phyloP scores from a whole-genome alignment of 1,139 yeast genomes.

The Protomyces arabidopsidicola region DNA sequence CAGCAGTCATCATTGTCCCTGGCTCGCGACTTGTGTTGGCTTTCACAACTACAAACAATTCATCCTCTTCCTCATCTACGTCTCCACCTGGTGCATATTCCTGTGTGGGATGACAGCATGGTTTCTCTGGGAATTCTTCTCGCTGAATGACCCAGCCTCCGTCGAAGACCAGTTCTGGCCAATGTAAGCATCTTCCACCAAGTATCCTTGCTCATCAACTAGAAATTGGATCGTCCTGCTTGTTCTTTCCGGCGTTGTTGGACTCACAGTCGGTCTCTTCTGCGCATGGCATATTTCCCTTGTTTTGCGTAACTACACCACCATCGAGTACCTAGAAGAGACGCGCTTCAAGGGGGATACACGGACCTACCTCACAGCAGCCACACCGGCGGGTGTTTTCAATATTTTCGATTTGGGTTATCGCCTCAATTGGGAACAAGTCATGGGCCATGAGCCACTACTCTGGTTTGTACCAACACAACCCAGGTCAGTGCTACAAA shows the following conservation, averaged over 20 bases:
- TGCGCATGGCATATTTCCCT: conserved; percentile 55
- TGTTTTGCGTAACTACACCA: conserved; percentile 61
- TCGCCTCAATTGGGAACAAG: conserved; percentile 54
- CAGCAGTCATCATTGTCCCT: conserved; percentile 48
- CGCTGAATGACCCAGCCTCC: conserved; percentile 5
- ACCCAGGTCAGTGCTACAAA: neutral
- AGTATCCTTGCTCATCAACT: conserved; percentile 38
- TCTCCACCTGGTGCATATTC: conserved; percentile 49
- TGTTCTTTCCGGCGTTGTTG: conserved; percentile 58
- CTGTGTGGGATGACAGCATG: conserved; percentile 3
- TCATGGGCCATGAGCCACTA: conserved; percentile 63
- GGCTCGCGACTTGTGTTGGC: conserved; percentile 92
- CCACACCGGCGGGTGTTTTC: conserved; percentile 40
- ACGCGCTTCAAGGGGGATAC: conserved; percentile 45
- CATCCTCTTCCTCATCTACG: conserved; percentile 64
- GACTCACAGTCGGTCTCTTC: conserved; percentile 59
- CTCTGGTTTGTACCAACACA: conserved; percentile 71
- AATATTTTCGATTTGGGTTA: conserved; percentile 75
- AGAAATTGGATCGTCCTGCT: conserved; percentile 55
- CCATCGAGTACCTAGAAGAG: conserved; percentile 72
- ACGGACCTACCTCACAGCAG: conserved; percentile 37
- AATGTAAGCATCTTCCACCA: conserved; percentile 34
- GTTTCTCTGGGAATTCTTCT: conserved; percentile 17
- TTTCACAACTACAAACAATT: conserved; percentile 72
- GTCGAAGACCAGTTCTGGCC: conserved; percentile 33